phyloP scores from a whole-genome alignment of 768 basidiomycete genomes.

The Xerocomellus dryophilus region DNA sequence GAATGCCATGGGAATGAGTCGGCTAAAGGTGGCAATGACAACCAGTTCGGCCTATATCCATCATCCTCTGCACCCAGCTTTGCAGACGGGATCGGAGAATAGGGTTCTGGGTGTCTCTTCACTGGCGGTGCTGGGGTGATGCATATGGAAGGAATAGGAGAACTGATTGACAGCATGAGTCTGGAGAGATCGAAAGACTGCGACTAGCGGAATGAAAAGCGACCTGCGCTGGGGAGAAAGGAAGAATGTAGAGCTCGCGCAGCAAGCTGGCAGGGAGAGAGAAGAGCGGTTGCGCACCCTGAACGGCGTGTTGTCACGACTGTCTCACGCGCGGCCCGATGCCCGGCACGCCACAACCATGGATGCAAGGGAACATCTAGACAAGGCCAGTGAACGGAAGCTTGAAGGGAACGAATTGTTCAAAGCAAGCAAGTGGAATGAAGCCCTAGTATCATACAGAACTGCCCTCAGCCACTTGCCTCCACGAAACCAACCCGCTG shows the following conservation, averaged over 20 bases:
- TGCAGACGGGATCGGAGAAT: conserved; percentile 55
- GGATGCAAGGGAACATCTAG: conserved; percentile 41
- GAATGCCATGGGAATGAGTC: conserved; percentile 34
- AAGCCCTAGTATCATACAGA: conserved; percentile 69
- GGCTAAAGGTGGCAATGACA: conserved; percentile 47
- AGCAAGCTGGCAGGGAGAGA: conserved; percentile 10
- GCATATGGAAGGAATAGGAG: conserved; percentile 61
- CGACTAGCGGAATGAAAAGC: conserved; percentile 28
- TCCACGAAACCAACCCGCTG: conserved; percentile 32
- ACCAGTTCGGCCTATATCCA: conserved; percentile 53
- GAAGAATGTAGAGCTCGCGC: conserved; percentile 17
- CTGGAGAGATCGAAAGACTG: conserved; percentile 13
- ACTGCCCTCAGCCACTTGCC: conserved; percentile 69
- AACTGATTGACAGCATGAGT: conserved; percentile 40
- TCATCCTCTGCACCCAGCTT: conserved; percentile 41
- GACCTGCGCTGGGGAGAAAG: conserved; percentile 51
- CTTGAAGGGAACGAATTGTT: conserved; percentile 73
- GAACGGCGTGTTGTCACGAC: background rate
- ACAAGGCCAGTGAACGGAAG: conserved; percentile 62
- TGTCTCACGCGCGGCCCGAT: background rate
- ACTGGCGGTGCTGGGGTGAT: conserved; percentile 68
- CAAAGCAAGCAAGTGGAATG: conserved; percentile 59
- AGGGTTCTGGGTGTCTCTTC: conserved; percentile 49
- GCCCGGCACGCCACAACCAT: background rate
- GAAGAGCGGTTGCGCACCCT: background rate